These are phyloP conservation scores for Trichoderma guizhouense DNA, from an alignment of 2,329 filamentous ascomycete species.

Conservation along the genomic window DNA sequence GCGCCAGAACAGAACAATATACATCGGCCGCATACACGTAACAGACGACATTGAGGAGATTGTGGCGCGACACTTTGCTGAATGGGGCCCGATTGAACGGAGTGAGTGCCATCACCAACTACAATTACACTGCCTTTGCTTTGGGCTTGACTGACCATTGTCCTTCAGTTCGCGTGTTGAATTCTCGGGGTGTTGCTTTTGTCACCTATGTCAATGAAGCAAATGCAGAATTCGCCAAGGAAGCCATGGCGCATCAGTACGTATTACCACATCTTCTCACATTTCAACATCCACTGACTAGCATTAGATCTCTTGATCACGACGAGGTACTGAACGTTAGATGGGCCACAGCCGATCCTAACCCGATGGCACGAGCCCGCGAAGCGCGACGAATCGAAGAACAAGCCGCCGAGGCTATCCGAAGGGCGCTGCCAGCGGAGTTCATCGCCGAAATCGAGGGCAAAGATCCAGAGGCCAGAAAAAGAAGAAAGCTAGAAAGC, in stretches of 20 bases:
- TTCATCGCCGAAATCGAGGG: constrained; percentile 95
- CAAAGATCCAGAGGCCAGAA: constrained; percentile 78
- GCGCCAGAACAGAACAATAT: constrained; percentile 90
- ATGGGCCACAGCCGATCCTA: constrained; percentile 96
- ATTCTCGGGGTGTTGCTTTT: constrained; percentile 86
- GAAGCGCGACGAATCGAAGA: constrained; percentile 89
- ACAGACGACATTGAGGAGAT: constrained; percentile 97
- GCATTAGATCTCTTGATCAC: constrained; percentile 65
- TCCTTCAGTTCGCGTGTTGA: constrained; percentile 67
- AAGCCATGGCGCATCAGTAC: constrained; percentile 88
- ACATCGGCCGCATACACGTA: constrained; percentile 90
- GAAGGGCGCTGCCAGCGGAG: constrained; percentile 79
- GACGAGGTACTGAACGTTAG: constrained; percentile 91
- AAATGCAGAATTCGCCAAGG: constrained; percentile 86
- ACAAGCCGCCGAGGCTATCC: constrained; percentile 90
- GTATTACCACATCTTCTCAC: neutral
- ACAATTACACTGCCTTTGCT: neutral
- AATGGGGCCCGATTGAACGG: constrained; percentile 92
- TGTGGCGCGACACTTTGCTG: constrained; percentile 88
- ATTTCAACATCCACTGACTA: neutral
- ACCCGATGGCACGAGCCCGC: constrained; percentile 88
- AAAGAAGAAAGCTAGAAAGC: constrained; percentile 85
- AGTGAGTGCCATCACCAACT: constrained; percentile 36
- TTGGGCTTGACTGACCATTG: neutral
- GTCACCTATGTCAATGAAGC: constrained; percentile 91